Evolutionary conservation across 371 early-diverging fungal genomes (phyloP).

Genomic region (Apophysomyces elegans): DNA sequence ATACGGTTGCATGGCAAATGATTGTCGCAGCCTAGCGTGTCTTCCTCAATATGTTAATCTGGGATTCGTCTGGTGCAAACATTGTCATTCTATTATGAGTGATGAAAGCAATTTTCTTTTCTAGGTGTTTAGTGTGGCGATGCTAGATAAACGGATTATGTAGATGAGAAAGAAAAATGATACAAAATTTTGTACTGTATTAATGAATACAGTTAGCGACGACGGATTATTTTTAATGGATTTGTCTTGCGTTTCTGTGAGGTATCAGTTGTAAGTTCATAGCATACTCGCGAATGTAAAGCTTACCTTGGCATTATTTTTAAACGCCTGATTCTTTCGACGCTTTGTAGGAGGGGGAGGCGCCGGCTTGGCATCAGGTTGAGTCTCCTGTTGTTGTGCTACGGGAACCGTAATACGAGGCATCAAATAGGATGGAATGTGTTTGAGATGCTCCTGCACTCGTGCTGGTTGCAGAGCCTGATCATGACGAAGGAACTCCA

Average conservation of each 20-base stretch:
- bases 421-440: conserved; percentile 91
- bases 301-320: neutral
- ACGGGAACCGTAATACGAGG: conserved; percentile 62
- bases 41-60: too few species aligned
- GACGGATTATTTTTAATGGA: conserved; percentile 56
- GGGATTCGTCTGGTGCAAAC: too few species aligned
- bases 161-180: conserved; percentile 10
- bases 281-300: neutral
- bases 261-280: neutral
- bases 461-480: conserved; percentile 80
- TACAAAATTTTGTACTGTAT: conserved; percentile 5
- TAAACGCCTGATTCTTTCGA: conserved; percentile 16
- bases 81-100: too few species aligned
- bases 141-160: neutral
- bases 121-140: neutral
- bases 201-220: conserved; percentile 23
- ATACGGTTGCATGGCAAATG: too few species aligned
- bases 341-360: conserved; percentile 5
- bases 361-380: neutral
- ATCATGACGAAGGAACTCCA: conserved; percentile 93
- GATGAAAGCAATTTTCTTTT: neutral
- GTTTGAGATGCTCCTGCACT: conserved; percentile 87
- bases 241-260: conserved; percentile 58
- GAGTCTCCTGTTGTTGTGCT: conserved; percentile 31
- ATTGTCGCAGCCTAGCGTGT: too few species aligned